phyloP scores from a whole-genome alignment of 306 rosid species.

The Alnus rubra region DNA sequence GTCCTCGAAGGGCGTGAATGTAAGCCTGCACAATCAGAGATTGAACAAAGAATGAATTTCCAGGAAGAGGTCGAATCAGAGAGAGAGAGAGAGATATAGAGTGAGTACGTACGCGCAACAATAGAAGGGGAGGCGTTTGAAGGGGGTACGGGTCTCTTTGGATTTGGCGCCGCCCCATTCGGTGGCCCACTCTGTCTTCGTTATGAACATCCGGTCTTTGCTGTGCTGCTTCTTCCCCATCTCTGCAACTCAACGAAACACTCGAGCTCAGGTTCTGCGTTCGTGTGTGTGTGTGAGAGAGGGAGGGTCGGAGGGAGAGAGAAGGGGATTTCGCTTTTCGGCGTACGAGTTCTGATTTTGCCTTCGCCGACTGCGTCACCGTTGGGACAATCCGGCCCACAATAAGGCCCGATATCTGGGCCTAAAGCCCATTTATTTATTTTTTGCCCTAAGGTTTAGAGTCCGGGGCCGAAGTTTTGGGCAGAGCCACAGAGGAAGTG shows the following conservation, averaged over 20 bases:
- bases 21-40: slow-evolving; percentile 49
- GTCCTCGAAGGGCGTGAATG: slow-evolving; percentile 81
- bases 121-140: slow-evolving; percentile 95
- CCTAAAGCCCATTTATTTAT: background rate
- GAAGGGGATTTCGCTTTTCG: background rate
- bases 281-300: background rate
- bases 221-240: slow-evolving; percentile 99
- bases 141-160: slow-evolving; percentile 61
- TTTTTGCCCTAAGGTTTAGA: background rate
- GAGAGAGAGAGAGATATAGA: background rate
- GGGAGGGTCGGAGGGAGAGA: background rate
- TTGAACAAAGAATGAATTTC: background rate
- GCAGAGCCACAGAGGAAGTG: background rate
- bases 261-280: background rate
- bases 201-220: slow-evolving; percentile 87
- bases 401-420: background rate
- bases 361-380: background rate
- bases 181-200: slow-evolving; percentile 98
- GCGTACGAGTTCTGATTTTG: background rate
- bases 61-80: background rate
- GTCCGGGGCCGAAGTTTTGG: background rate
- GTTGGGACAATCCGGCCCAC: background rate
- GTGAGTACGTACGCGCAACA: slow-evolving; percentile 73
- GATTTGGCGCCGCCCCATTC: slow-evolving; percentile 98
- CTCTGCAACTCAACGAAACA: background rate